A percentile compares a stretch with the other conserved stretches of the same genome.
These are phyloP conservation scores for Fragaria iinumae DNA, from an alignment of 306 rosid species.

Conservation along the genomic window DNA sequence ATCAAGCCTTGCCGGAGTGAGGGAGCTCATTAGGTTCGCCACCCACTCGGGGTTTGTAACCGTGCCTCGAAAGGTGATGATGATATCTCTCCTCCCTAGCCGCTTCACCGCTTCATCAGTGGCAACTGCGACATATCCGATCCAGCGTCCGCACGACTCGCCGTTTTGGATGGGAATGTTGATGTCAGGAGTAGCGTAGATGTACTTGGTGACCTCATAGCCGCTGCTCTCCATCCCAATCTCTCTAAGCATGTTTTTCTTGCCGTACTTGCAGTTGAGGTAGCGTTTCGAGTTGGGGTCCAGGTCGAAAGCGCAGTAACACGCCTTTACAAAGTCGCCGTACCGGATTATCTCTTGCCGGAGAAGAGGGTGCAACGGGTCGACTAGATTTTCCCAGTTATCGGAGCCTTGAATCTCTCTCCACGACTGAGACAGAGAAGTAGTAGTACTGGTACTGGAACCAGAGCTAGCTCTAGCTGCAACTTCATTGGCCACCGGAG, in stretches of 20 bases:
- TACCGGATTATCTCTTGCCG: conserved; percentile 70
- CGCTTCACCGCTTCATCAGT: conserved; percentile 38
- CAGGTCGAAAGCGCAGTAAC: conserved; percentile 84
- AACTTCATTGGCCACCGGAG: not conserved
- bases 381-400: conserved; percentile 72
- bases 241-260: conserved; percentile 53
- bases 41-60: conserved; percentile 76
- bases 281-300: conserved; percentile 69
- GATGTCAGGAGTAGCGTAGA: conserved; percentile 80
- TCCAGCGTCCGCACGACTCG: conserved; percentile 66
- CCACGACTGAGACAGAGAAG: conserved; percentile 46
- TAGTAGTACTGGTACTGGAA: not conserved
- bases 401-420: conserved; percentile 71
- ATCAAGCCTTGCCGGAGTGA: conserved; percentile 75
- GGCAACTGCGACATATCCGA: conserved; percentile 72
- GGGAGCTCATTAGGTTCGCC: conserved; percentile 72
- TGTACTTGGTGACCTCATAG: conserved; percentile 76
- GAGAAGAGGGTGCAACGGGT: conserved; percentile 83
- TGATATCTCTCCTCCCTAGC: conserved; percentile 74
- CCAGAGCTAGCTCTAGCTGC: not conserved
- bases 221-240: conserved; percentile 64
- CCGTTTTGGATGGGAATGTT: conserved; percentile 47
- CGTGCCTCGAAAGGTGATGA: conserved; percentile 74
- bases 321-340: conserved; percentile 67
- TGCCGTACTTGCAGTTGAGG: conserved; percentile 79